Base-by-base conservation (phyloP, 2,329 filamentous ascomycete species). In the Fusarium musae region DNA sequence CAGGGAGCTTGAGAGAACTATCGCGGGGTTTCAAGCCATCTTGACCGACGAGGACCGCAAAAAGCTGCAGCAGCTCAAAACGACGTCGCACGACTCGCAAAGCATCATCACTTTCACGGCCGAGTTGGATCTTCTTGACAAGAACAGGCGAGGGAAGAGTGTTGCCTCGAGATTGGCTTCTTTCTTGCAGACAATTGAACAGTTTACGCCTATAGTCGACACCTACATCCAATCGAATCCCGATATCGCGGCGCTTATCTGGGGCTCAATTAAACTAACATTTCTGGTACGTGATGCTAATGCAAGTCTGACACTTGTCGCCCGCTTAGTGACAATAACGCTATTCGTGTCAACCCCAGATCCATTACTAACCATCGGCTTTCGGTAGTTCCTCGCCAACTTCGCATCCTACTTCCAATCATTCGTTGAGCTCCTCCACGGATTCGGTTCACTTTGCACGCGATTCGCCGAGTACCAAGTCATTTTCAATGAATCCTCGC, bases 351-450 rank as follows among this genome's bases (percentile, higher is more conserved):
- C 17, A 12, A 11, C 10, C 17, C 10, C 17, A 2, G 37, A 39
- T 39, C 6, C 19, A 21, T 39, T 39, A 7, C 28, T 49, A 9
- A 32, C 19, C 9, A 4, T 32, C 19, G 9, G 5, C 28, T n/a
- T 7, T 19, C 8, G 67, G 2, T 70, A 9, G 50, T 39, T 39
- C 2, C 72, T 75, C 0, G 73, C 69, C 17, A 75, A 75, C 32
- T 71, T 75, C 15, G 52, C 72, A 2, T 68, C 72, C 2, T 75
- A 75, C 19, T 74, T 75, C 4, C 42, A 68, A n/a, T 68, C 73
- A 2, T 74, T 74, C 32, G 73, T 74, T 0, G 65, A 74, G 9
- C 59, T 72, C 0, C 19, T 75, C 0, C 16, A 67, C 2, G 73
- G 73, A 0, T 75, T 75, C 3, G 71, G 71, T 0, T 26, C 63